Percentiles rank a stretch among this genome's conserved stretches.
phyloP scores from a whole-genome alignment of 306 rosid genomes.

The Glycine soja region DNA sequence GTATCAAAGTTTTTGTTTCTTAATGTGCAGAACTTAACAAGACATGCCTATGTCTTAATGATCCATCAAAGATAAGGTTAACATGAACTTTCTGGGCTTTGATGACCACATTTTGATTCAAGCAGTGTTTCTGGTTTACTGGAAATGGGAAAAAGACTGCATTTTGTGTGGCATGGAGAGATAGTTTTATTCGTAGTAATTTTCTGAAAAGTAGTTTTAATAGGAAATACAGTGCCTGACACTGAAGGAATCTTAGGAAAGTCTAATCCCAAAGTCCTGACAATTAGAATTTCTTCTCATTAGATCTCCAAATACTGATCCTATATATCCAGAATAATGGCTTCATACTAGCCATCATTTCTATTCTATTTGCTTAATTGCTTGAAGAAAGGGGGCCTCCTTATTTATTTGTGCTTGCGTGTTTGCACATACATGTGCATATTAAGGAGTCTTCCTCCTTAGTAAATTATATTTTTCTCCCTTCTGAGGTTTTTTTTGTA shows the following conservation, averaged over 20 bases:
- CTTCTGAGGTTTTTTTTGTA: neutral
- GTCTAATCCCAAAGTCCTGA: constrained; percentile 14
- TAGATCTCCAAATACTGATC: constrained; percentile 1
- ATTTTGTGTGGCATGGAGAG: neutral
- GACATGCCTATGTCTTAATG: neutral
- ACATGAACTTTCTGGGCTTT: constrained; percentile 18
- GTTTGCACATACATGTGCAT: neutral
- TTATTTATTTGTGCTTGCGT: neutral
- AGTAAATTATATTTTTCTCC: neutral
- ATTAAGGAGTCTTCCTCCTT: neutral
- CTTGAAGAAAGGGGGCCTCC: neutral
- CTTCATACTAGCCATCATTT: neutral
- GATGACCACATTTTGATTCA: neutral
- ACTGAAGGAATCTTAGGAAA: neutral
- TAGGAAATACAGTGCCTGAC: neutral
- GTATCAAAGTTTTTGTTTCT: neutral
- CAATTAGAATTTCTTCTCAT: neutral
- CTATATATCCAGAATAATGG: neutral
- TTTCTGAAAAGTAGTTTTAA: constrained; percentile 19
- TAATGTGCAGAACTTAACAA: neutral
- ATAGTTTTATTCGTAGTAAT: neutral
- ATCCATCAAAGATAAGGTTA: neutral
- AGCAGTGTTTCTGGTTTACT: constrained; percentile 1
- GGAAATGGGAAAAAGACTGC: neutral
- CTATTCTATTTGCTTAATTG: constrained; percentile 1